Conservation (phyloP, 164 flowering plant genomes). For the Taxillus chinensis region DNA sequence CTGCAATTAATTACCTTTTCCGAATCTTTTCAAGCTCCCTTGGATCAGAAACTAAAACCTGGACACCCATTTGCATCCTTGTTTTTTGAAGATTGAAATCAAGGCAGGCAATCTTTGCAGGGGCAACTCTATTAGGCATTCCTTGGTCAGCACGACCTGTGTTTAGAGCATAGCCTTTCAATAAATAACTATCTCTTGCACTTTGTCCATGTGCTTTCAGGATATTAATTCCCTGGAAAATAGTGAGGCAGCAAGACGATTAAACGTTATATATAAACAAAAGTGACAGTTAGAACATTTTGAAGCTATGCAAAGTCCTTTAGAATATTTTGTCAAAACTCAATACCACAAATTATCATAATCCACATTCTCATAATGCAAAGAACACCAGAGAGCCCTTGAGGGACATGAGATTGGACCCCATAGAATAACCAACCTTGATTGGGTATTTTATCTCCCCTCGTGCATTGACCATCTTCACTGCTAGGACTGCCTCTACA, state of each 20-base stretch:
- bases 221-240: constrained; percentile 74
- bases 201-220: constrained; percentile 98
- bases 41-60: constrained; percentile 85
- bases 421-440: constrained; percentile 49
- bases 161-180: constrained; percentile 96
- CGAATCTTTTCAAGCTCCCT: constrained; percentile 98
- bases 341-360: no score
- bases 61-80: constrained; percentile 97
- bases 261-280: background rate
- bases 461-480: constrained; percentile 76
- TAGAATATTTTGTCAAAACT: no score
- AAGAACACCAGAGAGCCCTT: background rate
- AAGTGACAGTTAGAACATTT: no score
- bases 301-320: no score
- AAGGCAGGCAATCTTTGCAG: constrained; percentile 96
- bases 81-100: constrained; percentile 96
- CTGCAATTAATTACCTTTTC: constrained; percentile 48
- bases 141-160: constrained; percentile 99
- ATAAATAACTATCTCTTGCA: constrained; percentile 82
- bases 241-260: background rate
- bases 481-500: constrained; percentile 88
- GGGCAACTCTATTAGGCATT: constrained; percentile 82
- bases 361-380: no score
- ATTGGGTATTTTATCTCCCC: constrained; percentile 92
- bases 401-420: background rate